These are phyloP conservation scores for Melampsora abietis-canadensis DNA, from an alignment of 1,284 basidiomycete species.

Conservation along the genomic window DNA sequence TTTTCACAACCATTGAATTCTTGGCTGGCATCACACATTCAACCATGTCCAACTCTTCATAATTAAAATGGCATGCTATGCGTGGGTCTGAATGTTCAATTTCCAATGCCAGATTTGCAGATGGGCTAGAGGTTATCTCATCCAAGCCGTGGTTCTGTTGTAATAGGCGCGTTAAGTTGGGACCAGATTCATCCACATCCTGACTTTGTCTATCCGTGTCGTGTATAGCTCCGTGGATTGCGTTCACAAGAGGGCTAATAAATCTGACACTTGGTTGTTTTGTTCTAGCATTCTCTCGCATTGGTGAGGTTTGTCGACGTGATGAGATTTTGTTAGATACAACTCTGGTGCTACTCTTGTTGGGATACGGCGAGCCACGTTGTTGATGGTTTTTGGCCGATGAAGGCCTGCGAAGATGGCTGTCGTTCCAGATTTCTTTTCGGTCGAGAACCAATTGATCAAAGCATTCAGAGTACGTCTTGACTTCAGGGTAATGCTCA, in stretches of 20 bases:
- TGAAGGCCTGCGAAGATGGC: neutral
- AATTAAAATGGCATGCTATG: neutral
- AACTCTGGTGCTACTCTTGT: too few species aligned
- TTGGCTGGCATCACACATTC: neutral
- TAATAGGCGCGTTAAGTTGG: neutral
- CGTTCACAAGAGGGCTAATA: too few species aligned
- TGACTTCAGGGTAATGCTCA: constrained; percentile 25
- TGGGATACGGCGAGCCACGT: neutral
- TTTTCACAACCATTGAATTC: too few species aligned
- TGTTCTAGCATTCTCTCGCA: too few species aligned
- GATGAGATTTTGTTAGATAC: too few species aligned
- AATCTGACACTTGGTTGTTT: too few species aligned
- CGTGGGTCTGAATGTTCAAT: neutral
- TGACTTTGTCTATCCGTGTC: neutral
- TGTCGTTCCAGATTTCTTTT: neutral
- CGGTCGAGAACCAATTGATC: constrained; percentile 8
- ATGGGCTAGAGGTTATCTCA: neutral
- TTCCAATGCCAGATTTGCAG: neutral
- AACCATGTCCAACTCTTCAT: constrained; percentile 1
- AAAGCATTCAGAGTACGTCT: constrained; percentile 34
- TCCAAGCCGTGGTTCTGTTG: constrained; percentile 1
- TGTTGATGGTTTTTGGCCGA: neutral
- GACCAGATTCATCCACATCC: neutral
- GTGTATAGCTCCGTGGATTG: too few species aligned
- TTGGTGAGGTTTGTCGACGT: too few species aligned